phyloP scores from a whole-genome alignment of 345 rosid species.

The Eucalyptus cloeziana region DNA sequence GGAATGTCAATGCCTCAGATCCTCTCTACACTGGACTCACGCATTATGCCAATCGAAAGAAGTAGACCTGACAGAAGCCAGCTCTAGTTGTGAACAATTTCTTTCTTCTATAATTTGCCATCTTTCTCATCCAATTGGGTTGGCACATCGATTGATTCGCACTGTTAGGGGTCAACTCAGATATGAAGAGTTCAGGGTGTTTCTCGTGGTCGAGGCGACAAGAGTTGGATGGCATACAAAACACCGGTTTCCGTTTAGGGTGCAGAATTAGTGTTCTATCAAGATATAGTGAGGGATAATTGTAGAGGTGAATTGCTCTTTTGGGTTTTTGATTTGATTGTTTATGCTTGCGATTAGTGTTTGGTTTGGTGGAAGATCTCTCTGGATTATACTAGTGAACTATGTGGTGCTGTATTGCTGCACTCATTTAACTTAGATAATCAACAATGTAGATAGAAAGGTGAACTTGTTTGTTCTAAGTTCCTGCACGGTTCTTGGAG shows the following conservation, averaged over 20 bases:
- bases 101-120: background rate
- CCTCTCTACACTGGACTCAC: slow-evolving; percentile 52
- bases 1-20: slow-evolving; percentile 99
- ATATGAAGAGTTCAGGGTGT: background rate
- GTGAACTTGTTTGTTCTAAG: background rate
- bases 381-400: background rate
- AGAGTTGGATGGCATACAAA: background rate
- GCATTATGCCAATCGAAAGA: slow-evolving; percentile 34
- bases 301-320: background rate
- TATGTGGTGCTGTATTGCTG: background rate
- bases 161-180: background rate
- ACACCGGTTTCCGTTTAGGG: background rate
- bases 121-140: background rate
- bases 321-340: background rate
- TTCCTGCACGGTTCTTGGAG: background rate
- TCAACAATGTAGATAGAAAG: background rate
- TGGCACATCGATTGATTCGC: background rate
- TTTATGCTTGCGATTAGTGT: background rate
- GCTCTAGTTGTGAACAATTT: background rate
- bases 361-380: background rate
- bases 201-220: background rate
- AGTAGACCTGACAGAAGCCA: slow-evolving; percentile 41
- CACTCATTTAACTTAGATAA: background rate
- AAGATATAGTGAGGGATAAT: background rate
- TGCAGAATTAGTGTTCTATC: background rate